phyloP scores from a whole-genome alignment of 1,284 basidiomycete genomes.

The Rhodofomes roseus region DNA sequence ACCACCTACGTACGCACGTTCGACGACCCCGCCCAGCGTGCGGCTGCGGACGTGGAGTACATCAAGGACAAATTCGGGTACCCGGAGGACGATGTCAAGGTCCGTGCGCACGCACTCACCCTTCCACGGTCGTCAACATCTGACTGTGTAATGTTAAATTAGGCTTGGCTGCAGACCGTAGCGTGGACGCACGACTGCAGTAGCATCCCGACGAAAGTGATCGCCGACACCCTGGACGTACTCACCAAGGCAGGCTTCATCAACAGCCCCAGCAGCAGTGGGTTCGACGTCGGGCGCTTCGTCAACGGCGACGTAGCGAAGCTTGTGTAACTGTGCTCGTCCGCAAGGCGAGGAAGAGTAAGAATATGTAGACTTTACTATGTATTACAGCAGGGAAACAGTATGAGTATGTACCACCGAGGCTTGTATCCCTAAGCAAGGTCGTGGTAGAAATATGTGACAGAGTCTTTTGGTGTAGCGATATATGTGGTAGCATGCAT shows the following conservation, averaged over 20 bases:
- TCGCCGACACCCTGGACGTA: constrained; percentile 69
- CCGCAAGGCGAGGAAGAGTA: too few relatives aligned
- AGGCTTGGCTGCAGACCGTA: constrained; percentile 83
- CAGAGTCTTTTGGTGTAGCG: neutral
- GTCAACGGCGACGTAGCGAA: constrained; percentile 53
- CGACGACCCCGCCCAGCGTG: constrained; percentile 60
- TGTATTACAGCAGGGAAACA: neutral
- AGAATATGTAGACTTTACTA: neutral
- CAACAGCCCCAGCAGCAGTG: constrained; percentile 49
- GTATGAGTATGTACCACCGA: neutral
- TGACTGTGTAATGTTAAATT: constrained; percentile 10
- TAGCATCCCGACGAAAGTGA: constrained; percentile 58
- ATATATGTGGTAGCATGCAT: neutral
- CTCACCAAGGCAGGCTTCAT: constrained; percentile 78
- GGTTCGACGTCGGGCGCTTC: constrained; percentile 59
- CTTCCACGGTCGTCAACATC: neutral
- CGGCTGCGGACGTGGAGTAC: constrained; percentile 63
- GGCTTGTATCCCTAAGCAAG: neutral
- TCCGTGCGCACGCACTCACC: constrained; percentile 30
- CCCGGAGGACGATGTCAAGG: constrained; percentile 72
- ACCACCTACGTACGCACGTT: constrained; percentile 67
- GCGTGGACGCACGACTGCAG: constrained; percentile 68
- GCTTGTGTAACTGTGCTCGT: constrained; percentile 27
- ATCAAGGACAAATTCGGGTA: constrained; percentile 81
- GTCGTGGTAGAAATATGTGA: neutral